These are phyloP conservation scores for Plantago ovata DNA, from an alignment of 257 asterid genomes.

Conservation along the genomic window DNA sequence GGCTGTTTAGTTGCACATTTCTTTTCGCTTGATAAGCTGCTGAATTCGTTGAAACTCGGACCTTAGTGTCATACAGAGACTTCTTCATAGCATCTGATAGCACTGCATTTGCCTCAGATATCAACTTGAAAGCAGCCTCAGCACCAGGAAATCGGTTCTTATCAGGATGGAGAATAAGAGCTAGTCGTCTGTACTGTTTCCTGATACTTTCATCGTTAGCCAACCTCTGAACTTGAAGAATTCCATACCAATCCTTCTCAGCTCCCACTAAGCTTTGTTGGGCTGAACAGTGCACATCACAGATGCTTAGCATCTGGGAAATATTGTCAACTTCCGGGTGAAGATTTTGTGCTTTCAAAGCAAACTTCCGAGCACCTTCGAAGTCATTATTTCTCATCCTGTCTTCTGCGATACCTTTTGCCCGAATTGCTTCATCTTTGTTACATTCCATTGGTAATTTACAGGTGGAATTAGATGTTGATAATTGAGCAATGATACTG, in stretches of 20 bases:
- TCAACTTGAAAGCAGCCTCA: constrained; percentile 61
- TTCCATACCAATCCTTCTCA: constrained; percentile 62
- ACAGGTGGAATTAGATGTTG: background rate
- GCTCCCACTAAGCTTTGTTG: constrained; percentile 36
- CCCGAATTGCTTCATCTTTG: constrained; percentile 68
- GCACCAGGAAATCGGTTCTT: constrained; percentile 65
- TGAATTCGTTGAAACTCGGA: constrained; percentile 29
- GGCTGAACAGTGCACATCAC: constrained; percentile 61
- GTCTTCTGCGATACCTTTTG: constrained; percentile 57
- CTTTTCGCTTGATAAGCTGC: constrained; percentile 16
- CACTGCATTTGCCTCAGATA: constrained; percentile 53
- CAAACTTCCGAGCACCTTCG: constrained; percentile 51
- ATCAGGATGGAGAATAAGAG: constrained; percentile 65
- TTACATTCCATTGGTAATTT: constrained; percentile 55
- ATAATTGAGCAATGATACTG: background rate
- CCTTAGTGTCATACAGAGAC: constrained; percentile 43
- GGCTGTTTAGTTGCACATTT: constrained; percentile 16
- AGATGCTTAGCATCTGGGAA: constrained; percentile 46
- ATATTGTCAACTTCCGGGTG: constrained; percentile 63
- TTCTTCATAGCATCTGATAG: constrained; percentile 48
- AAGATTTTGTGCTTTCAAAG: constrained; percentile 49
- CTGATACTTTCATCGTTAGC: constrained; percentile 41
- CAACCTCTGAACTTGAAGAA: constrained; percentile 52
- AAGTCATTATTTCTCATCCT: constrained; percentile 60
- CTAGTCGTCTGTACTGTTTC: constrained; percentile 63